Evolutionary conservation across 2,329 filamentous ascomycete genomes (phyloP).

Genomic region (Westerdykella sp.): DNA sequence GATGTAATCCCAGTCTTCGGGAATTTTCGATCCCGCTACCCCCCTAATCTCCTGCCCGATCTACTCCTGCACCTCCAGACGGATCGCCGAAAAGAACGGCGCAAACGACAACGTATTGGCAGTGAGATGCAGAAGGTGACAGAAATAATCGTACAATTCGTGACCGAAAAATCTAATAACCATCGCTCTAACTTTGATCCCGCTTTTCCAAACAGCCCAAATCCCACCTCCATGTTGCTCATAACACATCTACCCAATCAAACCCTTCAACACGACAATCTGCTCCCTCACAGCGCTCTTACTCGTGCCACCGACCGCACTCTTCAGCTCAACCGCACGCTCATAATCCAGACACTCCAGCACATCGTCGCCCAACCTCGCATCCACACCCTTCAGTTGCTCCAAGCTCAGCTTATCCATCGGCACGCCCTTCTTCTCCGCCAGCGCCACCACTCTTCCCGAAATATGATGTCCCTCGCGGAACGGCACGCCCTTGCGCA

Average conservation of each 20-base stretch:
- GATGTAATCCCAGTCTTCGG: too few species aligned
- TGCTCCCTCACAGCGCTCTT: slow-evolving; percentile 60
- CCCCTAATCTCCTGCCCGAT: too few species aligned
- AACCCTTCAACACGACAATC: slow-evolving; percentile 49
- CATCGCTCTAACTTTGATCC: too few species aligned
- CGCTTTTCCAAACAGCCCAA: too few species aligned
- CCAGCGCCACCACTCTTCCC: slow-evolving; percentile 64
- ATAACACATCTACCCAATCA: slow-evolving; percentile 18
- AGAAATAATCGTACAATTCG: too few species aligned
- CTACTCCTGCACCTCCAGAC: too few species aligned
- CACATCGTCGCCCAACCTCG: slow-evolving; percentile 66
- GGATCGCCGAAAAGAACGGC: too few species aligned
- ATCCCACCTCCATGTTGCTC: too few species aligned
- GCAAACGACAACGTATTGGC: too few species aligned
- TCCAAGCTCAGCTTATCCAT: slow-evolving; percentile 65
- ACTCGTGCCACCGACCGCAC: slow-evolving; percentile 72
- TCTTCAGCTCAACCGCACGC: slow-evolving; percentile 71
- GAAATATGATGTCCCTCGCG: slow-evolving; percentile 75
- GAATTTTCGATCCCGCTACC: too few species aligned
- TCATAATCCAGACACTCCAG: slow-evolving; percentile 71
- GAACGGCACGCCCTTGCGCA: slow-evolving; percentile 62
- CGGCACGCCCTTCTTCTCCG: slow-evolving; percentile 58
- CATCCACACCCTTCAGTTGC: slow-evolving; percentile 62
- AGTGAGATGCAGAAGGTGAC: too few species aligned
- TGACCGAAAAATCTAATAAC: too few species aligned